Evolutionary conservation across 108 stramenopile species (phyloP), one percentile per base, ranked within the genome.

Genomic region (Nitzschia inconspicua): DNA sequence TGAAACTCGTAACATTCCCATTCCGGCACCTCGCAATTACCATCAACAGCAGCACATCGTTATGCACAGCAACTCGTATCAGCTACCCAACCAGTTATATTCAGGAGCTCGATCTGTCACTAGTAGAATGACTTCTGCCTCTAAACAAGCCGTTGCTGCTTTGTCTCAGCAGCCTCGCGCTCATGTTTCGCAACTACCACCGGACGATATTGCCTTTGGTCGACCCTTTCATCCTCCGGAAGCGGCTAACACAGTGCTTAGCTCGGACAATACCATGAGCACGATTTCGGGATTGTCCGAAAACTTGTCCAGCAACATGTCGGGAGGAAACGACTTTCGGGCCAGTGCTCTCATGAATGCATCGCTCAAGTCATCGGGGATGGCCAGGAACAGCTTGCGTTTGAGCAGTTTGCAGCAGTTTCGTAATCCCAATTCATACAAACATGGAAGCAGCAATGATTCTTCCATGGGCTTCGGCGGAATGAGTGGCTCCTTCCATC

Each of bases 251-350:
- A 44, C 37, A 23, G 39, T 47, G 3, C 14, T 47, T 11, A 47
- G 57, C 14, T 57, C 55, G 5, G 62, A 47, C 35, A 35, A 50
- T 29, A 75, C 66, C 8, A 64, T 75, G 49, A 73, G 72, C 44
- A 55, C 57, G 0, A 78, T 78, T 42, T 78, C 77, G 3, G 77
- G 68, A 31, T 41, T 78, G 29, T 65, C 63, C 3, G 71, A 78
- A 27, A 56, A 56, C 8, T 44, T 60, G 0, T 62, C 62, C 19
- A 57, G 57, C 3, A 13, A 8, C 13, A 56, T 49, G n/a, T 18
- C 52, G 35, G 43, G 44, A n/a, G 54, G 59, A 26, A 53, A 47
- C 47, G 58, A 23, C 20, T 13, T 57, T 9, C 35, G 20, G 56
- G 44, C 43, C 43, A 35, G 65, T 41, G 9, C 4, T 22, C 29